Conservation (phyloP, 441 rosid species). For the Aquilaria agallochum region DNA sequence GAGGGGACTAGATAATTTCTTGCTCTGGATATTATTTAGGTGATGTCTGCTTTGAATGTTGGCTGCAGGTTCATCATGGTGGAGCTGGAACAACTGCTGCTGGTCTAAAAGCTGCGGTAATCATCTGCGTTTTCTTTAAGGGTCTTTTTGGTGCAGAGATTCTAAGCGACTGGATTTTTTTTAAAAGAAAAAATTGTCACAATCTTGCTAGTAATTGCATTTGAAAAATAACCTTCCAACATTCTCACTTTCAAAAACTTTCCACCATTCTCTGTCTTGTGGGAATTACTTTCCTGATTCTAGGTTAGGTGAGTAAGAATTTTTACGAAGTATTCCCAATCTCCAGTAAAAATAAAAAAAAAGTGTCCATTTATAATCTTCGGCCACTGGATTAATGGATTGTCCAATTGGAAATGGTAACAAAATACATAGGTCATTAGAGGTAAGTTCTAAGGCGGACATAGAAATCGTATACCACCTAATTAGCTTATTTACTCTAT, state of each 20-base stretch:
- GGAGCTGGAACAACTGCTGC: slow-evolving; percentile 53
- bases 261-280: no score
- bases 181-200: no score
- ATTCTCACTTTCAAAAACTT: no score
- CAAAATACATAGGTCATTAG: background rate
- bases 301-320: no score
- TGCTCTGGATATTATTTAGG: no score
- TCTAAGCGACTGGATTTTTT: no score
- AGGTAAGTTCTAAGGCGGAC: background rate
- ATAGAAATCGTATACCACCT: no score
- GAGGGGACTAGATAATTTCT: background rate
- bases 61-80: slow-evolving; percentile 42
- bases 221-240: no score
- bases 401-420: background rate
- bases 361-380: background rate
- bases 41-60: background rate
- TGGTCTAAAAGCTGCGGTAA: slow-evolving; percentile 47
- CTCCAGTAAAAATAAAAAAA: background rate
- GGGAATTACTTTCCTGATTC: no score
- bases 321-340: background rate
- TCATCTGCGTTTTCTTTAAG: background rate
- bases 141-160: no score
- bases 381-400: background rate
- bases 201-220: no score
- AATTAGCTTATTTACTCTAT: no score